Conservation (phyloP, 306 rosid species). For the Corylus americana region DNA sequence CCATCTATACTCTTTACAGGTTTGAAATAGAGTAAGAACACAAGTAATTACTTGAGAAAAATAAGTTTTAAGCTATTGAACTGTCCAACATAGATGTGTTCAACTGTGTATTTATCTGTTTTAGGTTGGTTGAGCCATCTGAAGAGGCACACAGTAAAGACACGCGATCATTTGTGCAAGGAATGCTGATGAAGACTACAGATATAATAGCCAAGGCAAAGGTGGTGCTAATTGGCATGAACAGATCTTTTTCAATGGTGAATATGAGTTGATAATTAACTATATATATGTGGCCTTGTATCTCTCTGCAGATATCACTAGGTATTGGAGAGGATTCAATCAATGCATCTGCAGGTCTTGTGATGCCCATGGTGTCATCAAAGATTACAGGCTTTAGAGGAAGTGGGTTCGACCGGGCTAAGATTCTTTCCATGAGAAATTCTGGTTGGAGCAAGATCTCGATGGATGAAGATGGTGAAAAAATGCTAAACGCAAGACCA, state of each 20-base stretch:
- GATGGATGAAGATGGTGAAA: conserved; percentile 58
- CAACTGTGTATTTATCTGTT: conserved; percentile 5
- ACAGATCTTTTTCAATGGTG: neutral
- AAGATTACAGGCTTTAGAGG: conserved; percentile 95
- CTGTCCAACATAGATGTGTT: too few relatives aligned
- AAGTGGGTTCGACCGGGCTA: conserved; percentile 59
- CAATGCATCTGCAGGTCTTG: conserved; percentile 81
- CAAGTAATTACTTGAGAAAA: neutral
- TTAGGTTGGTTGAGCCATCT: conserved; percentile 55
- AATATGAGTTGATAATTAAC: conserved; percentile 5
- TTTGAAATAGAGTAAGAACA: neutral
- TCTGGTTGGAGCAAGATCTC: conserved; percentile 63
- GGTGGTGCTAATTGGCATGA: conserved; percentile 45
- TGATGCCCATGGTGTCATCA: conserved; percentile 99
- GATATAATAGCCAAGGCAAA: conserved; percentile 72
- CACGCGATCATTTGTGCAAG: conserved; percentile 51
- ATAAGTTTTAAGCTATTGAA: neutral
- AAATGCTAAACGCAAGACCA: conserved; percentile 44
- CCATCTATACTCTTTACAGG: neutral
- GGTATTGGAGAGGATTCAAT: conserved; percentile 95
- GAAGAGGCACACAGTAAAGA: conserved; percentile 65
- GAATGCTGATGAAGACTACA: conserved; percentile 50
- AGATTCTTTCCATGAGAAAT: conserved; percentile 64
- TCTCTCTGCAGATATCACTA: conserved; percentile 62
- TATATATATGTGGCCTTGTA: conserved; percentile 1